These are phyloP conservation scores for Citrus inodora DNA, from an alignment of 345 rosid species.

Conservation along the genomic window DNA sequence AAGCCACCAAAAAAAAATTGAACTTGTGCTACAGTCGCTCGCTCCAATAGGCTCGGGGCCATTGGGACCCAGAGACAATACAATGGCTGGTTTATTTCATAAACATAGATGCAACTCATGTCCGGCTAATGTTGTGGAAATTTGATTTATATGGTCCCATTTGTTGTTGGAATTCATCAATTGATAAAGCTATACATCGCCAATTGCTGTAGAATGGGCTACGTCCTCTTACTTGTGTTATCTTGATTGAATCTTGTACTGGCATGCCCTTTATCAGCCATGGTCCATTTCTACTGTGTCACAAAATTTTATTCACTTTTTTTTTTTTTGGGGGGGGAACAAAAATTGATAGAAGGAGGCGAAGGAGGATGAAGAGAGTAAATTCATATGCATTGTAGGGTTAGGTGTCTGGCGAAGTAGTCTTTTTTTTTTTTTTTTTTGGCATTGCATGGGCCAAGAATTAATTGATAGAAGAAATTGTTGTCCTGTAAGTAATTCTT, in stretches of 20 bases:
- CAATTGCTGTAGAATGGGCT: background rate
- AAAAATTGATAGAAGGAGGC: background rate
- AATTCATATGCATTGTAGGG: background rate
- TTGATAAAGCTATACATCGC: constrained; percentile 2
- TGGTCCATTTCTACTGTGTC: background rate
- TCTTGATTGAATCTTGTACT: background rate
- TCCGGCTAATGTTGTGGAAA: constrained; percentile 29
- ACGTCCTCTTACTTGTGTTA: too few relatives aligned
- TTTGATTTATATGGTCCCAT: constrained; percentile 12
- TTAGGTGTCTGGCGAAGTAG: background rate
- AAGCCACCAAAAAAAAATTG: background rate
- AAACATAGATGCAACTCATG: constrained; percentile 22
- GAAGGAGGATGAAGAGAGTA: background rate
- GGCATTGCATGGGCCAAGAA: background rate
- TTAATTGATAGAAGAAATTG: constrained; percentile 12
- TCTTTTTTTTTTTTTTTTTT: background rate
- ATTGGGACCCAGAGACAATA: constrained; percentile 23
- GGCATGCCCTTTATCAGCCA: background rate
- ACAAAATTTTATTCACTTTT: background rate
- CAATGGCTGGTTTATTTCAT: constrained; percentile 18
- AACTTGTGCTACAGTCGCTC: too few relatives aligned
- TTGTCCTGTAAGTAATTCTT: background rate
- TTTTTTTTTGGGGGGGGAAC: too few relatives aligned
- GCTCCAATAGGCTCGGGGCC: constrained; percentile 35
- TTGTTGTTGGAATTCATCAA: constrained; percentile 15